Evolutionary conservation across 352 stramenopile species (phyloP).

Genomic region (Blastocystis sp.): DNA sequence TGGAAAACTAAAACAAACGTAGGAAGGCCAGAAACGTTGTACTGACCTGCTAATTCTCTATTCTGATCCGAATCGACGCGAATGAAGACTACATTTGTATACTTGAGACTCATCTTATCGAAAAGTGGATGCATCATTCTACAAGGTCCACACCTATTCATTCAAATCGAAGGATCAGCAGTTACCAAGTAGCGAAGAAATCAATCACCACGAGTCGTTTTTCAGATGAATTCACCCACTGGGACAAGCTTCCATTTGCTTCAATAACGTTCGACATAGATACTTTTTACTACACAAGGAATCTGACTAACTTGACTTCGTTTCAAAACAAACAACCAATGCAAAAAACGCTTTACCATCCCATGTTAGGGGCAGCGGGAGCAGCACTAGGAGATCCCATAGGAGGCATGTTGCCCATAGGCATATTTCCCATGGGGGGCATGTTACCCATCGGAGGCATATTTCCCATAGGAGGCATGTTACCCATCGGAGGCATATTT

Average conservation of each 20-base stretch:
- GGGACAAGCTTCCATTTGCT: neutral
- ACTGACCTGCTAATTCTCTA: neutral
- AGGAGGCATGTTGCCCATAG: slow-evolving; percentile 66
- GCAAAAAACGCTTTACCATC: slow-evolving; percentile 29
- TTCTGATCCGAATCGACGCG: slow-evolving; percentile 54
- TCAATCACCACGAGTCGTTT: slow-evolving; percentile 39
- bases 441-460: slow-evolving; percentile 65
- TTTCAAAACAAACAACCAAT: slow-evolving; percentile 35
- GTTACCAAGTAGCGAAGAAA: slow-evolving; percentile 56
- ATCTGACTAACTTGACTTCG: neutral
- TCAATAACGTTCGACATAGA: slow-evolving; percentile 46
- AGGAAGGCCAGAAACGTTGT: slow-evolving; percentile 17
- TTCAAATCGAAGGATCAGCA: neutral
- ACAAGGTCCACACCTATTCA: slow-evolving; percentile 44
- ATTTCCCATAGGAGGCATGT: slow-evolving; percentile 63
- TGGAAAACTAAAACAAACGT: slow-evolving; percentile 47
- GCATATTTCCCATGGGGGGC: slow-evolving; percentile 65
- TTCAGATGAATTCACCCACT: slow-evolving; percentile 33
- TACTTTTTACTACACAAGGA: neutral
- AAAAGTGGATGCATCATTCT: slow-evolving; percentile 66
- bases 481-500: slow-evolving; percentile 59
- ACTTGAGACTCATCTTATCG: slow-evolving; percentile 43
- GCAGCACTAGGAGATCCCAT: slow-evolving; percentile 17
- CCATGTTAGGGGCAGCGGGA: neutral
- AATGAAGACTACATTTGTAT: slow-evolving; percentile 55